Evolutionary conservation across 164 flowering plant species (phyloP).

Genomic region (Taxillus chinensis): DNA sequence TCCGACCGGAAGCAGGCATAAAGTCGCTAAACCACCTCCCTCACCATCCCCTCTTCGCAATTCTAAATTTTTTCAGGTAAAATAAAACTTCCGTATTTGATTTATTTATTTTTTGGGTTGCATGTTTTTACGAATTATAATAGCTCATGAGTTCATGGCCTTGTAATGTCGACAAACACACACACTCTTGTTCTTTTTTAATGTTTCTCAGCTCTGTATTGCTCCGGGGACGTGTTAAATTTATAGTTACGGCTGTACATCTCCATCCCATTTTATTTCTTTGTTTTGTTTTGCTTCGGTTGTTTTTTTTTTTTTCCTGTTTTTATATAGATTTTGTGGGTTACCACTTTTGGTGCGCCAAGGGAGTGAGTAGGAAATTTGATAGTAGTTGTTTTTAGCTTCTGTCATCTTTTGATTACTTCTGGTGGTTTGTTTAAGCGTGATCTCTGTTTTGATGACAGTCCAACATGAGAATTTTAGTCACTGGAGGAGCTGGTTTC

Average conservation of each 20-base stretch:
- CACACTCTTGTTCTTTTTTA: background rate
- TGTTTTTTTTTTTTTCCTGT: background rate
- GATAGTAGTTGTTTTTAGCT: background rate
- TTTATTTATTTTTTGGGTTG: background rate
- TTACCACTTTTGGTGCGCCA: background rate
- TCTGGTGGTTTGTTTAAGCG: no score
- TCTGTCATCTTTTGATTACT: background rate
- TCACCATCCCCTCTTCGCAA: constrained; percentile 3
- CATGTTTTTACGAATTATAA: background rate
- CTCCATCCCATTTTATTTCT: background rate
- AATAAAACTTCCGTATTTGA: background rate
- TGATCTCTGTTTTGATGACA: constrained; percentile 7
- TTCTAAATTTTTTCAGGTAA: constrained; percentile 5
- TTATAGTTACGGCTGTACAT: background rate
- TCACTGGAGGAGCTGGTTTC: constrained; percentile 98
- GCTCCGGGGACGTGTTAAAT: background rate
- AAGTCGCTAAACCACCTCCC: background rate
- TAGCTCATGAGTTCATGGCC: background rate
- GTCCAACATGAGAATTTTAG: constrained; percentile 42
- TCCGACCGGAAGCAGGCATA: no score
- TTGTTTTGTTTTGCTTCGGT: background rate
- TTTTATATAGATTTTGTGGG: background rate
- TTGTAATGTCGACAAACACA: background rate
- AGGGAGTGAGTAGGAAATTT: background rate
- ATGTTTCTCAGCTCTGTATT: background rate